A percentile compares a stretch with the other conserved stretches of the same genome.
These are phyloP conservation scores for Scopulariopsis brevicaulis DNA, from an alignment of 2,329 filamentous ascomycete species.

Conservation along the genomic window DNA sequence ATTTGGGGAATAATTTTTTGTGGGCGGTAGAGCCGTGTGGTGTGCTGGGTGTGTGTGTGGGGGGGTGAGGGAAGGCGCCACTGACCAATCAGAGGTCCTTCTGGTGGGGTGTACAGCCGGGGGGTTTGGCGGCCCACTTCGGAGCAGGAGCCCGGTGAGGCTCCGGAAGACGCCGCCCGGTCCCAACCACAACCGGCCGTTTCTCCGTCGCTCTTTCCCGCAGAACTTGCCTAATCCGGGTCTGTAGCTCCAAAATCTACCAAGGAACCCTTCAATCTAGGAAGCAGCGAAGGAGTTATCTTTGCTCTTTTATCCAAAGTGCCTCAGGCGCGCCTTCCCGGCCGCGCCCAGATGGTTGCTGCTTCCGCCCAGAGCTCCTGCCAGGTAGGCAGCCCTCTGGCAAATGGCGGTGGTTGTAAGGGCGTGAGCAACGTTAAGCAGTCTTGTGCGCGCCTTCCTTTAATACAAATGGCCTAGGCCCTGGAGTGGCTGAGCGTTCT, in stretches of 20 bases:
- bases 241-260: not conserved
- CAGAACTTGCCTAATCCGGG: not conserved
- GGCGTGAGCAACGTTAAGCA: too few species aligned
- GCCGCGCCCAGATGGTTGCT: too few species aligned
- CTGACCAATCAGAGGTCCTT: not conserved
- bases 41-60: not conserved
- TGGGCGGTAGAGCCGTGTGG: not conserved
- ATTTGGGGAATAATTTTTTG: conserved; percentile 5
- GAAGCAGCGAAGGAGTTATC: not conserved
- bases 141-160: not conserved
- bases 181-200: not conserved
- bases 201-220: not conserved
- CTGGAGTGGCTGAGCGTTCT: too few species aligned
- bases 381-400: too few species aligned
- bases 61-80: not conserved
- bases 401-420: too few species aligned
- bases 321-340: too few species aligned
- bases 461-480: too few species aligned
- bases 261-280: not conserved
- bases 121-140: not conserved
- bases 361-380: not conserved
- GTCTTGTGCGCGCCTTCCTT: too few species aligned
- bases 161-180: not conserved
- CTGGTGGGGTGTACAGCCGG: not conserved
- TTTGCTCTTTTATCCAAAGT: not conserved